phyloP scores from a whole-genome alignment of 2,329 filamentous ascomycete species.

The Truncatella angustata region DNA sequence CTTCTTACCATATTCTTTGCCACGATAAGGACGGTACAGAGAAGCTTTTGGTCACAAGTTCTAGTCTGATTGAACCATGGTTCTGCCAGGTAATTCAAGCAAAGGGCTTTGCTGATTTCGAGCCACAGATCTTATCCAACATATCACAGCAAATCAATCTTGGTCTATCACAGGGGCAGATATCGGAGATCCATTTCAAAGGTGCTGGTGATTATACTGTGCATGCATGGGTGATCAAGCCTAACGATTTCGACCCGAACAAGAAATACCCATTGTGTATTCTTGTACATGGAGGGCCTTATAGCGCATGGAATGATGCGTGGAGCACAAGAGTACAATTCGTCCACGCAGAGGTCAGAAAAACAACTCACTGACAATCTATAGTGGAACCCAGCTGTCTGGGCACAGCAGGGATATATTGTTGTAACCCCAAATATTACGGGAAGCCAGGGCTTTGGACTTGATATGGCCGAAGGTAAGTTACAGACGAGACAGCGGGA shows the following conservation, averaged over 20 bases:
- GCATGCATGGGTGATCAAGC: conserved; percentile 39
- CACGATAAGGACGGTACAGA: conserved; percentile 22
- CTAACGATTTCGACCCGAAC: conserved; percentile 33
- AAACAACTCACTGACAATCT: too few relatives aligned
- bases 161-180: conserved; percentile 33
- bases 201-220: conserved; percentile 32
- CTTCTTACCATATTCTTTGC: conserved; percentile 25
- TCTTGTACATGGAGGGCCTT: conserved; percentile 40
- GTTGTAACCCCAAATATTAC: conserved; percentile 59
- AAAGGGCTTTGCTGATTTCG: conserved; percentile 5
- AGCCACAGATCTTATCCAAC: conserved; percentile 26
- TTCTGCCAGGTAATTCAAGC: conserved; percentile 35
- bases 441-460: conserved; percentile 56
- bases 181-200: conserved; percentile 39
- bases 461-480: conserved; percentile 31
- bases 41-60: conserved; percentile 34
- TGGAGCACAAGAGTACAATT: conserved; percentile 48
- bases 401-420: conserved; percentile 61
- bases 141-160: conserved; percentile 28
- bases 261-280: conserved; percentile 37
- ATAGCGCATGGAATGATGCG: conserved; percentile 48
- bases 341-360: too few relatives aligned
- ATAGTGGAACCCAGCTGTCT: conserved; percentile 53
- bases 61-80: conserved; percentile 36
- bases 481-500: too few relatives aligned